Percentiles rank a stretch among this genome's conserved stretches.
Conservation (phyloP, 202 grass and related monocot genomes). For the Panicum hallii region DNA sequence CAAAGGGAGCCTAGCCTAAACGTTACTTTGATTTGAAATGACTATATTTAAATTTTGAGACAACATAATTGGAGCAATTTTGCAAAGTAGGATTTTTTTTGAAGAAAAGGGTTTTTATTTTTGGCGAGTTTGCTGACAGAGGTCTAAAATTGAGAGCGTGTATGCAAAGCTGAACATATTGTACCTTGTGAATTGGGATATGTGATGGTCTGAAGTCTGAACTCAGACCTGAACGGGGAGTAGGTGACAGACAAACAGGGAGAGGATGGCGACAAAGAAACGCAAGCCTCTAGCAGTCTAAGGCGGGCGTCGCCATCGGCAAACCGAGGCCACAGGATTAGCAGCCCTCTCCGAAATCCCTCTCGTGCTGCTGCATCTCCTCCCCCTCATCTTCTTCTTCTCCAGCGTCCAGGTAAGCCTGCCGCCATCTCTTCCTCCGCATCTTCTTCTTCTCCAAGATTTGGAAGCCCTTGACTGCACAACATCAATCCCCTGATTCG, state of each 20-base stretch:
- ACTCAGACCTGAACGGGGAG: not conserved
- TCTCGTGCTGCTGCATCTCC: constrained; percentile 25
- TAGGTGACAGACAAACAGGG: not conserved
- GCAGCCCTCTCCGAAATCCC: constrained; percentile 20
- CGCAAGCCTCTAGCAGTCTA: constrained; percentile 32
- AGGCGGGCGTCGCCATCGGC: constrained; percentile 46
- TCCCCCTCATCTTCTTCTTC: constrained; percentile 52
- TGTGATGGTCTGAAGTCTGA: not conserved
- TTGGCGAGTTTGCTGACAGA: not conserved
- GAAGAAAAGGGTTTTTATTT: too few relatives aligned
- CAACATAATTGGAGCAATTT: not conserved
- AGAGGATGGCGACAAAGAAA: constrained; percentile 40
- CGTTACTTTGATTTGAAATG: not conserved
- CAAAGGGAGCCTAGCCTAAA: too few relatives aligned
- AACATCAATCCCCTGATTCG: not conserved
- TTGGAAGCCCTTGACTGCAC: constrained; percentile 20
- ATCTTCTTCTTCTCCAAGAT: constrained; percentile 27
- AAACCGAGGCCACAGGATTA: constrained; percentile 45
- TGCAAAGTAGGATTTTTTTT: not conserved
- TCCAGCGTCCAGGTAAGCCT: constrained; percentile 40
- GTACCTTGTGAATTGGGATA: not conserved
- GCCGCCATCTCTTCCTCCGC: constrained; percentile 12
- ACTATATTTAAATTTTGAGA: not conserved
- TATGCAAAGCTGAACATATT: not conserved
- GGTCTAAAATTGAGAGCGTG: not conserved